These are phyloP conservation scores for Polyporus tsugae DNA, from an alignment of 1,284 basidiomycete species.

Conservation along the genomic window DNA sequence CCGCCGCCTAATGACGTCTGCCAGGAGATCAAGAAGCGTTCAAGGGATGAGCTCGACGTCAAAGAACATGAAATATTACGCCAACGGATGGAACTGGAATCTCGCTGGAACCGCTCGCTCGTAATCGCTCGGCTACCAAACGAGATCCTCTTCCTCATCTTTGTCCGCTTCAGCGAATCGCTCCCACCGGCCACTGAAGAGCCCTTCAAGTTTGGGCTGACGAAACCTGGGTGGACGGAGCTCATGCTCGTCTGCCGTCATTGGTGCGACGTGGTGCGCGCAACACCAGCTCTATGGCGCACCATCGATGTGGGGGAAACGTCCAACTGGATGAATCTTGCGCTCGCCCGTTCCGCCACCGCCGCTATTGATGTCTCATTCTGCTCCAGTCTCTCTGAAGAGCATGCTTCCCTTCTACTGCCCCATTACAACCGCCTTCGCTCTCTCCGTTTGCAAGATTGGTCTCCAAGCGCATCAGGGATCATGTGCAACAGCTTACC, in stretches of 20 bases:
- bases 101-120: not conserved
- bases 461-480: not conserved
- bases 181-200: not conserved
- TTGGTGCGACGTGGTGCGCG: not conserved
- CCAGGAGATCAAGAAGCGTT: not conserved
- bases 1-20: not conserved
- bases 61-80: not conserved
- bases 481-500: not conserved
- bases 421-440: not conserved
- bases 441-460: not conserved
- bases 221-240: not conserved
- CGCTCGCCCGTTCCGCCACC: not conserved
- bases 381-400: not conserved
- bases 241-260: conserved; percentile 3
- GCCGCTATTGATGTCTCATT: not conserved
- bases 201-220: not conserved
- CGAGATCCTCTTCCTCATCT: not conserved
- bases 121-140: not conserved
- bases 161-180: not conserved
- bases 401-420: not conserved
- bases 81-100: not conserved
- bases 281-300: not conserved
- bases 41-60: not conserved
- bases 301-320: not conserved
- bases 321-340: not conserved